Base-by-base conservation (phyloP, 1,284 basidiomycete genomes). In the Apiotrichum sp. region DNA sequence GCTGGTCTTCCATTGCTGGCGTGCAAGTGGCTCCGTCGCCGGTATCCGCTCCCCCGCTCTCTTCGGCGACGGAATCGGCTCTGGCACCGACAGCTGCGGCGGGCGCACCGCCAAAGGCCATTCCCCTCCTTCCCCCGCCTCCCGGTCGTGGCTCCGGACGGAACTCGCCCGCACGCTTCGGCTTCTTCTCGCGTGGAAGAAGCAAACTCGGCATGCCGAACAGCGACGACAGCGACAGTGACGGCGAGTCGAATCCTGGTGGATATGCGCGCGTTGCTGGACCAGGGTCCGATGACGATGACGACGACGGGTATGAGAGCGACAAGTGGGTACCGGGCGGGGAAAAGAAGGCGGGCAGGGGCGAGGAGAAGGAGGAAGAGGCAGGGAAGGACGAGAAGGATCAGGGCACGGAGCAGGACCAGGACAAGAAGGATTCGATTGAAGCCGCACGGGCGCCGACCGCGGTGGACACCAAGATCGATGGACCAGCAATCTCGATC, bases 51-150 rank as follows among this genome's bases (percentile, higher is more conserved):
- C 16, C 36, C n/a, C 45, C 33, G 33, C 4, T 16, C 8, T 38
- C 34, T n/a, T n/a, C 16, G 32, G 11, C 35, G 13, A 46, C n/a
- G 6, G 22, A 22, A 22, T 22, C 22, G 22, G 22, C 22, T 22
- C 22, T 22, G 22, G 22, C 22, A 22, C 22, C 22, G 22, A 22
- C 22, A 22, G 22, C 22, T 22, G 22, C 22, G 22, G 31, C 59
- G 3, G 32, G 50, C 35, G 42, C 43, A 11, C 48, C 54, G 10
- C 16, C 46, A 16, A 69, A 61, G 34, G 46, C 68, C 1, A 61
- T 71, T 41, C 71, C 71, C 0, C 52, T 67, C 7, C 45, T 70
- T 2, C 63, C 70, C 1, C 69, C 70, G 6, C 70, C 71, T 1
- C 68, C 70, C 32, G 22, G 22, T 22, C 22, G 22, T 22, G 22